Evolutionary conservation across 306 rosid genomes (phyloP), one percentile per base, ranked within the genome.

Genomic region (Quercus agrifolia): DNA sequence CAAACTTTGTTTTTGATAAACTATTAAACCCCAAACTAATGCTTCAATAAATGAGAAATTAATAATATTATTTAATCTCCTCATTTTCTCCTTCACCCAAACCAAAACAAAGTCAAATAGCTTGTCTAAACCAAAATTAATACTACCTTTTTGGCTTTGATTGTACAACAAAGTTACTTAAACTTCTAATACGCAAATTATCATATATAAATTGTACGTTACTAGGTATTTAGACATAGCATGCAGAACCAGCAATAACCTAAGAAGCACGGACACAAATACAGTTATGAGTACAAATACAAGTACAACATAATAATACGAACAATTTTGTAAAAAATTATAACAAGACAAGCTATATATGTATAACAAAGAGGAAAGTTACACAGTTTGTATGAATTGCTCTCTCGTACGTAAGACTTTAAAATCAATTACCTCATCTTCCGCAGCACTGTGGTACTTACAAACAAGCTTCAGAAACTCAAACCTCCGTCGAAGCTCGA

Each of bases 381-480:
- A 6, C 41, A 41, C 46, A 41, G 46, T 8, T 8, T 41, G 46
- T 41, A 41, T 41, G 46, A 41, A 8, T 41, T 41, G 3, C 46
- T 41, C 11, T 38, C 11, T 41, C 12, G 46, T 41, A 41, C 46
- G 46, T 41, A 41, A 41, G 12, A 41, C 46, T 41, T 8, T 41
- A 41, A 41, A 41, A 41, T 25, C 54, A 35, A 35, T 27, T 58
- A 90, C 98, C 99, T 91, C 97, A 56, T 95, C 98, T 80, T 95
- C 99, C 0, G 96, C 91, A 51, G 88, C 89, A 27, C 91, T 87
- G 78, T 93, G 99, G 80, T 90, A 91, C 82, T 89, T 77, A 9
- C 71, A 80, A 81, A 83, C 94, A 66, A 95, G 80, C 77, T 89
- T 88, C 41, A 95, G 85, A 83, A 93, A 91, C 80, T 90, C 87